Base-by-base conservation (phyloP, 2,329 filamentous ascomycete species). In the Aspergillus cejpii region DNA sequence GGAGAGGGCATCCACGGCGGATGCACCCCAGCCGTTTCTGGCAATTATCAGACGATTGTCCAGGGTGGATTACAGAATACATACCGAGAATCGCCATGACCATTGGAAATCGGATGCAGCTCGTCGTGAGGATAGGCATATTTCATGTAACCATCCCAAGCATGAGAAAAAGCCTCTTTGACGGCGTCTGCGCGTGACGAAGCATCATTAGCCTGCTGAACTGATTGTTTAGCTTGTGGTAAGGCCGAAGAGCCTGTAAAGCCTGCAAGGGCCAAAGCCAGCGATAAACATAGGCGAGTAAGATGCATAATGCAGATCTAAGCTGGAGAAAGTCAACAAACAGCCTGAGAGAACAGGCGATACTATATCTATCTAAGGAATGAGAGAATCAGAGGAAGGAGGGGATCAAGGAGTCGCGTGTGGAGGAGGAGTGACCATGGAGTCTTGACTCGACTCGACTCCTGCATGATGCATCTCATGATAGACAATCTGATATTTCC, bases 21-120 rank as follows among this genome's bases (percentile, higher is more conserved):
- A 89, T 23, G 87, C 86, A 19, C 87, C 88, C 88, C 88, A 94
- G 43, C 80, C 83, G 59, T 90, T 90, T 50, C 86, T 90, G 43
- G 5, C n/a, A 34, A 17, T 10, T 4, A 19, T 34, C 31, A 12
- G 4, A 15, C 5, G 8, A n/a, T n/a, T n/a, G n/a, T n/a, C n/a
- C n/a, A n/a, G n/a, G n/a, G n/a, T n/a, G n/a, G n/a, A n/a, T n/a
- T n/a, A n/a, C n/a, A n/a, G n/a, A n/a, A n/a, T n/a, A n/a, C 71
- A 52, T 69, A 87, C 85, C 85, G 77, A 43, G 86, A 85, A 63
- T 94, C 81, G 17, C 73, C 73, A 48, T 69, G 83, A 1, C 66
- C 67, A 53, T 87, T 86, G 31, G 75, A 77, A 11, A 86, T 72
- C 0, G 88, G 87, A 49, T 72, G 74, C 7, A 94, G 70, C 36